These are phyloP conservation scores for Ganoderma lingzhi DNA, from an alignment of 1,284 basidiomycete species.

Conservation along the genomic window DNA sequence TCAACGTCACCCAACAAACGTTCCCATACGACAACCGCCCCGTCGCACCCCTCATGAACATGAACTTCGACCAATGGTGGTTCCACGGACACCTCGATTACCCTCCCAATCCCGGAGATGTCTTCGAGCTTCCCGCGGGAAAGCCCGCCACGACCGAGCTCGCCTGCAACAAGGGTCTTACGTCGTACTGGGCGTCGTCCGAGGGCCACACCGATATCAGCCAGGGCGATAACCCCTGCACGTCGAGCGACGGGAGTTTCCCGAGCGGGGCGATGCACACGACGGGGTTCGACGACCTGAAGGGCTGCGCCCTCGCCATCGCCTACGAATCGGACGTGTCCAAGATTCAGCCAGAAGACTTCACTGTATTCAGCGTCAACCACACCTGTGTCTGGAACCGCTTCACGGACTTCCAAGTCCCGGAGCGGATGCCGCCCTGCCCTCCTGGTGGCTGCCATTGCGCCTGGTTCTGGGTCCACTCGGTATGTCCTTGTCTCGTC, in stretches of 20 bases:
- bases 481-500: constrained; percentile 40
- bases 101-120: constrained; percentile 62
- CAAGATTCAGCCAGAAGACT: constrained; percentile 68
- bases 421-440: constrained; percentile 73
- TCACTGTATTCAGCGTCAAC: constrained; percentile 78
- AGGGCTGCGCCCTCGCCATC: constrained; percentile 75
- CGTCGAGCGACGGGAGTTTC: constrained; percentile 37
- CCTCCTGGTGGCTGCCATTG: constrained; percentile 72
- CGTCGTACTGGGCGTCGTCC: constrained; percentile 56
- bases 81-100: constrained; percentile 67
- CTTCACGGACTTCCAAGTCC: constrained; percentile 71
- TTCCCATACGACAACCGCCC: constrained; percentile 61
- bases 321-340: constrained; percentile 69
- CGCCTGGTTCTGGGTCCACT: constrained; percentile 80
- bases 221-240: constrained; percentile 54
- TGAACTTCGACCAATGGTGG: constrained; percentile 71
- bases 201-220: constrained; percentile 52
- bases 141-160: constrained; percentile 57
- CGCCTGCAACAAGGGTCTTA: constrained; percentile 65
- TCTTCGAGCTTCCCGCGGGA: constrained; percentile 66
- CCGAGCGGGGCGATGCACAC: constrained; percentile 59
- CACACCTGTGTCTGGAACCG: constrained; percentile 76
- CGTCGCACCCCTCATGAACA: constrained; percentile 61
- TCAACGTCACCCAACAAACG: constrained; percentile 59
- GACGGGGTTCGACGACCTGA: constrained; percentile 57